Base-by-base conservation (phyloP, 768 basidiomycete genomes). In the Filobasidium floriforme region DNA sequence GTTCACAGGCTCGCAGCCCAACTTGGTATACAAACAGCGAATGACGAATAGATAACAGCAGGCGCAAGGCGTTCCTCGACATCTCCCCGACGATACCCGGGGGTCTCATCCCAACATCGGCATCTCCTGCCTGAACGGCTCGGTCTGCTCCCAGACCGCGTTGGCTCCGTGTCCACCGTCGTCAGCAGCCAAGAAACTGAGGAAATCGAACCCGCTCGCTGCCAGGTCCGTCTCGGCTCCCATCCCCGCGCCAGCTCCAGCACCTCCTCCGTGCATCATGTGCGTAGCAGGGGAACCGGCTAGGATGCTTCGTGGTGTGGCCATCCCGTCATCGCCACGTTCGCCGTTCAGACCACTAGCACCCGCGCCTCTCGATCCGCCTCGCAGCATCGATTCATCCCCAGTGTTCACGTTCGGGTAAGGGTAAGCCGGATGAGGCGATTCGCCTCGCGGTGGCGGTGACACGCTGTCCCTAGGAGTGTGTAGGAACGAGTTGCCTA, bases 121-220 rank as follows among this genome's bases (percentile, higher is more conserved):
- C 67, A 68, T 68, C 14, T 68, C 67, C 40, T 68, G 67, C 40
- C 67, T 60, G 32, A 60, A 68, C 22, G 63, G 52, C 32, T 68
- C 67, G 22, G 67, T 68, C 41, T 64, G 63, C 4, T 68, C 62
- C 66, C 70, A 73, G n/a, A 63, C 68, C 12, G 69, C 69, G 40
- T 68, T 69, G 10, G 71, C 73, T 14, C 69, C 71, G 41, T 71
- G 63, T 22, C 72, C 70, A 7, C 72, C 73, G 55, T 76, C 75
- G 54, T 76, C 75, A 37, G 73, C 75, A 64, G 73, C 73, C 60
- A 76, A 62, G 64, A 76, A 76, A 40, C 63, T 71, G 19, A 76
- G 71, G 26, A 76, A 61, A 61, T 76, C 75, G 54, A 76, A 76
- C 0, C 66, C 61, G 9, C 59, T 52, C 14, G 66, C 65, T 29